These are phyloP conservation scores for Claviceps sp. DNA, from an alignment of 2,329 filamentous ascomycete species.

Conservation along the genomic window DNA sequence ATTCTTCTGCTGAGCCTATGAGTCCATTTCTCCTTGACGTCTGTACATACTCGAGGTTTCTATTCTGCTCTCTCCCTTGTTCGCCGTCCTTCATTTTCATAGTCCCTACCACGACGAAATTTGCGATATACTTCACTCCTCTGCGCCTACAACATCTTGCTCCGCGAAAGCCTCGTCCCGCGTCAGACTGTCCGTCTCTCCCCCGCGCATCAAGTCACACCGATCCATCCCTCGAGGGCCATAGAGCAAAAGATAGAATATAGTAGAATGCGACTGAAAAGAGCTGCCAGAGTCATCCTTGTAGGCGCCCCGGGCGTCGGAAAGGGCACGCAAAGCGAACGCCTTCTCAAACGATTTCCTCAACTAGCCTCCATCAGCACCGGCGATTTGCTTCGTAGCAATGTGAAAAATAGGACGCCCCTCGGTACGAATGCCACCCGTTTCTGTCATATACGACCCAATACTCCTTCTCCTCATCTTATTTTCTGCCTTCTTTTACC, in stretches of 20 bases:
- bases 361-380: slow-evolving; percentile 87
- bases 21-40: too few species aligned
- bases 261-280: slow-evolving; percentile 54
- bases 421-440: slow-evolving; percentile 45
- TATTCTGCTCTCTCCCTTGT: too few species aligned
- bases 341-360: slow-evolving; percentile 74
- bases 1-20: too few species aligned
- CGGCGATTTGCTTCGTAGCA: slow-evolving; percentile 79
- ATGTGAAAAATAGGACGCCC: slow-evolving; percentile 79
- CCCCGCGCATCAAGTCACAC: not conserved
- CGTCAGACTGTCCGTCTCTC: not conserved
- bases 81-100: too few species aligned
- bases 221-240: not conserved
- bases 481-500: not conserved
- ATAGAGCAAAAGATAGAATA: slow-evolving; percentile 25
- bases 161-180: not conserved
- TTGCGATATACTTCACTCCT: too few species aligned
- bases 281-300: slow-evolving; percentile 84
- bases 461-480: not conserved
- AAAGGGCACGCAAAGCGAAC: slow-evolving; percentile 90
- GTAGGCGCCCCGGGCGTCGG: slow-evolving; percentile 93
- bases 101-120: too few species aligned
- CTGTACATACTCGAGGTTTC: too few species aligned
- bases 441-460: not conserved
- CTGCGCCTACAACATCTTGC: too few species aligned